Base-by-base conservation (phyloP, 2,329 filamentous ascomycete species). In the Aspergillus piperis region DNA sequence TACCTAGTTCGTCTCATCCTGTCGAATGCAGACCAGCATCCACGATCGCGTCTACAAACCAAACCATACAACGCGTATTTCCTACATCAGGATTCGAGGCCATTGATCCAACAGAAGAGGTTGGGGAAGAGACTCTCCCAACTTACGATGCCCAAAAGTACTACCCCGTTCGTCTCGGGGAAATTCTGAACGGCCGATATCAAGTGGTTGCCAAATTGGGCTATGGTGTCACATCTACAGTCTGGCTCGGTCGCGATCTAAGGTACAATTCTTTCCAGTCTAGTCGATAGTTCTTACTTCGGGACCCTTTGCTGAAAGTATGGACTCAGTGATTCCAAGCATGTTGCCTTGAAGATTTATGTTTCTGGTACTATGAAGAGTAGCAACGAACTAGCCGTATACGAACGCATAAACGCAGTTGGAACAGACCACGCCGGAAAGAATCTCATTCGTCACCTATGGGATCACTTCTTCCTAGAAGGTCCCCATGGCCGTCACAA, bases 191-290 rank as follows among this genome's bases (percentile, higher is more conserved):
- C 47, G 53, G 56, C 17, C 54, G 65, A 44, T 71, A 72, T 58
- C 66, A 70, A 53, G 53, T 70, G 44, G 60, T 65, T 11, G 58
- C 61, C 4, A 72, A 71, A 53, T 61, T 72, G 42, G 70, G 70
- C 6, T 64, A 66, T 39, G 67, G 68, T 23, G 61, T 41, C 19
- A 66, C 44, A 2, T 49, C 44, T n/a, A 49, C 44, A 17, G 44
- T 49, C 8, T 49, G 44, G 44, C 44, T 49, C 3, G 44, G 13
- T 27, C 44, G 44, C 27, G 27, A 30, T 1, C 4, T 30, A 30
- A 30, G 27, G 27, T 30, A 19, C 17, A 19, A 19, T 19, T 19
- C 17, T 19, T 19, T 19, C 17, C 17, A 19, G 17, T 19, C 17
- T 19, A 19, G 17, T 19, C 17, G 17, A 19, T 19, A 19, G 17